Conservation (phyloP, 352 stramenopile genomes). For the Phytophthora macrochlamydospora region DNA sequence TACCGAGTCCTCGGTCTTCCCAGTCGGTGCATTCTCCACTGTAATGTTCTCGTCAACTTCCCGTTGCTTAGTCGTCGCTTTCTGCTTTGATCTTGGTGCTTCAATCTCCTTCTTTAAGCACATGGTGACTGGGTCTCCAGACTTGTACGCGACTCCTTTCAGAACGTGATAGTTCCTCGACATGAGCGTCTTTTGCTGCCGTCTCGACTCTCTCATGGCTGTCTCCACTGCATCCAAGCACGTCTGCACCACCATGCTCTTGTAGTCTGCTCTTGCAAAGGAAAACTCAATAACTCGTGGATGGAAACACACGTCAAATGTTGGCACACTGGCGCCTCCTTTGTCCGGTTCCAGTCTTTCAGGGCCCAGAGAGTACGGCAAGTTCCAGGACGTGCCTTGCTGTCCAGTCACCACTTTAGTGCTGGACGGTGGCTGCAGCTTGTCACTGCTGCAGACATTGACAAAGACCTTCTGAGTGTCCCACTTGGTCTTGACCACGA, state of each 20-base stretch:
- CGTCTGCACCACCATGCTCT: constrained; percentile 88
- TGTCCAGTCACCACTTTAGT: constrained; percentile 35
- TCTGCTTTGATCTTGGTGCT: background rate
- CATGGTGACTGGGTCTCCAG: constrained; percentile 75
- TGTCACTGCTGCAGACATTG: constrained; percentile 91
- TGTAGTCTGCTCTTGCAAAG: constrained; percentile 61
- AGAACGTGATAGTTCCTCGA: constrained; percentile 76
- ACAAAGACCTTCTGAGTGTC: constrained; percentile 88
- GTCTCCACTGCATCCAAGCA: constrained; percentile 85
- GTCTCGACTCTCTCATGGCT: constrained; percentile 49
- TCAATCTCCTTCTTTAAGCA: constrained; percentile 49
- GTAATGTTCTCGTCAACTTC: constrained; percentile 5
- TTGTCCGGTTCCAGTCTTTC: constrained; percentile 92
- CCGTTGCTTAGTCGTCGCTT: background rate
- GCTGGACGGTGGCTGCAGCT: constrained; percentile 81
- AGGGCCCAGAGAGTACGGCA: constrained; percentile 92
- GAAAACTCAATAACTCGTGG: constrained; percentile 80
- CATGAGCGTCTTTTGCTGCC: constrained; percentile 25
- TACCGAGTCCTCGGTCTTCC: constrained; percentile 13
- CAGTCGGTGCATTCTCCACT: constrained; percentile 6
- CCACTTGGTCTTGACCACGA: constrained; percentile 92
- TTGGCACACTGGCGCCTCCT: constrained; percentile 57
- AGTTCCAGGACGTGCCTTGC: constrained; percentile 75
- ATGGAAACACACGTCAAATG: constrained; percentile 95
- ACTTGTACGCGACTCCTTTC: constrained; percentile 90